Percentiles rank a stretch among this genome's conserved stretches.
Evolutionary conservation across 192 early-diverging fungal species (phyloP).

Genomic region (Backusella mclennaniae): DNA sequence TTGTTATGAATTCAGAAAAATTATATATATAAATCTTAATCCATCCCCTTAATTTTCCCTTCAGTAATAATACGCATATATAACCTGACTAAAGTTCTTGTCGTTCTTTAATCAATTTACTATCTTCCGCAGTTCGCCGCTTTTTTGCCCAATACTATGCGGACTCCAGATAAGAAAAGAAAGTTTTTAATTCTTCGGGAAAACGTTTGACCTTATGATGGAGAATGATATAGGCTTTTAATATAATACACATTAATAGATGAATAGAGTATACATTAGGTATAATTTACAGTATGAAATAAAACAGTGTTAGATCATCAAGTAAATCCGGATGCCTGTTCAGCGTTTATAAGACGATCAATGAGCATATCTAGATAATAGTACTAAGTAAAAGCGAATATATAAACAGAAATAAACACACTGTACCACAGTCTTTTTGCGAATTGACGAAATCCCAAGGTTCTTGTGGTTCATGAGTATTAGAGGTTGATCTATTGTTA

Average conservation of each 20-base stretch:
- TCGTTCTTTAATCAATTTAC: background rate
- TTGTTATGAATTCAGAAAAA: background rate
- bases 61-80: background rate
- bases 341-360: background rate
- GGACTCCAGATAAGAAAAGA: background rate
- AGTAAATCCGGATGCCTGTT: background rate
- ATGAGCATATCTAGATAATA: background rate
- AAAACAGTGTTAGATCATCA: background rate
- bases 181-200: background rate
- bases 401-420: background rate
- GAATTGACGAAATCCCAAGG: background rate
- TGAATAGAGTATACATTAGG: background rate
- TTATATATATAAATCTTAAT: background rate
- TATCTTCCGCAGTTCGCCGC: conserved; percentile 3
- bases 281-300: background rate
- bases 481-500: background rate
- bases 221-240: background rate
- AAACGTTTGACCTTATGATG: background rate
- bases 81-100: background rate
- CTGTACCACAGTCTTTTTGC: background rate
- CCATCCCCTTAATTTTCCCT: background rate
- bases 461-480: background rate
- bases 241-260: background rate
- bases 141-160: background rate
- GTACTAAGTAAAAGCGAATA: background rate